Evolutionary conservation across 768 basidiomycete genomes (phyloP), one percentile per base, ranked within the genome.

Genomic region (Tubosaeta sp.): DNA sequence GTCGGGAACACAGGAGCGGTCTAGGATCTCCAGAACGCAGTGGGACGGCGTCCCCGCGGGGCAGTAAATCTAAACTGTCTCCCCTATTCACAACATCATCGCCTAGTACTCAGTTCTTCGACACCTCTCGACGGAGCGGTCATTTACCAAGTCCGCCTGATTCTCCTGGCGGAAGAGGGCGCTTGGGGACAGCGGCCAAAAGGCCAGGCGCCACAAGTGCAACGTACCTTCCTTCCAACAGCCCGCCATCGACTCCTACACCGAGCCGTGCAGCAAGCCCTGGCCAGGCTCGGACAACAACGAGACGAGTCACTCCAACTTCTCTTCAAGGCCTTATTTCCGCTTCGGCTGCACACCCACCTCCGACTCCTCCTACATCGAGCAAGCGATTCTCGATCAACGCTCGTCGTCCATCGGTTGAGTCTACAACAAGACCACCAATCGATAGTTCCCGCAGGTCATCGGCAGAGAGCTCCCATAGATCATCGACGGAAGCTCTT

Each of bases 301-400:
- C 54, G 30, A 67, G 67, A 46, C 72, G 75, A 44, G 67, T 72
- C 13, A 74, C 75, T 25, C 74, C 74, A 34, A 67, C 69, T 10
- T 71, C 69, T 24, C 45, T 56, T 46, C 74, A 76, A 52, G 73
- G 75, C 25, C 59, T 76, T 18, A 63, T 72, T 6, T 80, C 83
- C 2, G 58, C 74, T 6, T 82, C 83, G 4, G 66, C 78, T 3
- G 75, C 80, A 2, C 76, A 79, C 56, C 68, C 81, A 45, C 77
- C 67, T 11, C 56, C 64, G 10, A 60, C 59, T 31, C 59, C 75
- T 12, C 63, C 71, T 4, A 50, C 64, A 22, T 46, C 64, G 43
- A 61, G 61, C 32, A 64, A 68, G 25, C 60, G 65, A 48, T 56
- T 64, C 14, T 69, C 65, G 16, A 34, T 65, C 14, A 55, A 66